Evolutionary conservation across 2,329 filamentous ascomycete genomes (phyloP).

Genomic region (Dichotomopilus funicola): DNA sequence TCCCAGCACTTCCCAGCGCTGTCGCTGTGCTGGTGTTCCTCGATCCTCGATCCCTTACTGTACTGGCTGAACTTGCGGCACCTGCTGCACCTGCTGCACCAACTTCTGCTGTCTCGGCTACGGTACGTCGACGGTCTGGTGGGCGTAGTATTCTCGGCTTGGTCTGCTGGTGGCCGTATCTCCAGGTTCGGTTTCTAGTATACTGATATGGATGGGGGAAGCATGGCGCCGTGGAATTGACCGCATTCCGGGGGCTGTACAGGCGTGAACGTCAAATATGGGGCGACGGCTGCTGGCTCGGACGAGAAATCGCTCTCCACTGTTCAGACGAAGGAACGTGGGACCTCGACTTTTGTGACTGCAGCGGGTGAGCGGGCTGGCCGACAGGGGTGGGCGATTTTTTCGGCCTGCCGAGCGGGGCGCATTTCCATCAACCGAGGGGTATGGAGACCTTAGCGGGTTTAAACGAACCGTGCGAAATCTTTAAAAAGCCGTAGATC

Average conservation of each 20-base stretch:
- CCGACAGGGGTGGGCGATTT: conserved; percentile 1
- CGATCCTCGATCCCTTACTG: not conserved
- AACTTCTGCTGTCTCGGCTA: conserved; percentile 7
- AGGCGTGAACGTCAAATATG: not conserved
- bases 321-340: not conserved
- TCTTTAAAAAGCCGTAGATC: too few species aligned
- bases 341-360: not conserved
- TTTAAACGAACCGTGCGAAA: too few species aligned
- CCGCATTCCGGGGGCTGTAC: conserved; percentile 12
- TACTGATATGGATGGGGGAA: not conserved
- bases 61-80: not conserved
- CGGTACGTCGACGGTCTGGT: too few species aligned
- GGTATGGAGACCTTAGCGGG: not conserved
- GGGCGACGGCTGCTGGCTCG: conserved; percentile 7
- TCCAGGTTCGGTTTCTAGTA: not conserved
- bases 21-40: conserved; percentile 1
- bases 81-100: conserved; percentile 2
- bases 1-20: not conserved
- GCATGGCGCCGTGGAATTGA: conserved; percentile 12
- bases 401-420: conserved; percentile 9
- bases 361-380: conserved; percentile 3
- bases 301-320: conserved; percentile 19
- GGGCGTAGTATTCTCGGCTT: too few species aligned
- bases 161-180: not conserved
- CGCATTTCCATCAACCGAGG: conserved; percentile 10